Evolutionary conservation across 2,329 filamentous ascomycete genomes (phyloP).

Genomic region (Cercospora nicotianae): DNA sequence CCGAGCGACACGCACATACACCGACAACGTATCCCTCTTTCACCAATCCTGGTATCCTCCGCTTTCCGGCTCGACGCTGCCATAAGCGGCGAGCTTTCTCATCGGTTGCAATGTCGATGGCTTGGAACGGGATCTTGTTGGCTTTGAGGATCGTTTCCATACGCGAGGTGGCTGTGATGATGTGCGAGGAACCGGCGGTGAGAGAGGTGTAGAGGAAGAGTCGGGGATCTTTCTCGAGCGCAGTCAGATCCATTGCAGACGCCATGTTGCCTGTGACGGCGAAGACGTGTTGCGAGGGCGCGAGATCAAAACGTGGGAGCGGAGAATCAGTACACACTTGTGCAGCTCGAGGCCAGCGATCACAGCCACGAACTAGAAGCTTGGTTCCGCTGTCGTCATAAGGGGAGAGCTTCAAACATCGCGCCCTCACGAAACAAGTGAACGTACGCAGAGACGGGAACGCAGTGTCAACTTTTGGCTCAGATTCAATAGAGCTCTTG

Average conservation of each 20-base stretch:
- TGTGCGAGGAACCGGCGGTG: slow-evolving; percentile 91
- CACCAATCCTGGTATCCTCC: slow-evolving; percentile 85
- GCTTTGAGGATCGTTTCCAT: slow-evolving; percentile 95
- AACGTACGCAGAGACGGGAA: not conserved
- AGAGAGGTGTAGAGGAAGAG: slow-evolving; percentile 96
- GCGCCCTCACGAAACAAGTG: not conserved
- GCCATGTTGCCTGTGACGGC: slow-evolving; percentile 20
- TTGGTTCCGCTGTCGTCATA: not conserved
- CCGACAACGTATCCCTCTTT: slow-evolving; percentile 84
- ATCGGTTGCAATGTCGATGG: slow-evolving; percentile 86
- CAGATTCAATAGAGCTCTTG: not conserved
- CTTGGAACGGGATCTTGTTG: slow-evolving; percentile 91
- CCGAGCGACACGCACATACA: slow-evolving; percentile 56
- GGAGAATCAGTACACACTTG: not conserved
- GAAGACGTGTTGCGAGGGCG: not conserved
- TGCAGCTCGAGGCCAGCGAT: not conserved
- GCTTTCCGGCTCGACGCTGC: slow-evolving; percentile 78
- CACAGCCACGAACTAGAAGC: not conserved
- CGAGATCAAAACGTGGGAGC: not conserved
- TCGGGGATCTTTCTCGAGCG: slow-evolving; percentile 49
- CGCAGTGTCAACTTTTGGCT: not conserved
- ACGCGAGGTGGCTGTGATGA: slow-evolving; percentile 91
- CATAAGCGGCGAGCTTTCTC: slow-evolving; percentile 85
- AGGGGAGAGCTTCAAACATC: not conserved
- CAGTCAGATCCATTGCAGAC: slow-evolving; percentile 41